phyloP scores from a whole-genome alignment of 306 rosid species.

The Medicago ruthenica region DNA sequence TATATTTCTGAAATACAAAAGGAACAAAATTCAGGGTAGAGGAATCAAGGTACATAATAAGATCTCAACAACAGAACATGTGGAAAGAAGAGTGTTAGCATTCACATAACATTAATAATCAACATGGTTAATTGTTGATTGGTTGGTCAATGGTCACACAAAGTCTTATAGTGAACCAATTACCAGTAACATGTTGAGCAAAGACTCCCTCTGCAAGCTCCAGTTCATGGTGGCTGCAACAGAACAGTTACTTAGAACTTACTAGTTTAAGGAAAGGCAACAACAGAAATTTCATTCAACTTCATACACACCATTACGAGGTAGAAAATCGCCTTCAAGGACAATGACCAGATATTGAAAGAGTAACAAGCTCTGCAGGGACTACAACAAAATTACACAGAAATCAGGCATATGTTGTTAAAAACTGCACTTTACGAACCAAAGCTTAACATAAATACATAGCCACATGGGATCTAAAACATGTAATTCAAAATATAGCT shows the following conservation, averaged over 20 bases:
- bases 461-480: conserved; percentile 12
- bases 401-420: conserved; percentile 13
- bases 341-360: conserved; percentile 77
- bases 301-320: conserved; percentile 62
- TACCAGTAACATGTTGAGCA: conserved; percentile 80
- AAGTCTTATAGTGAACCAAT: conserved; percentile 37
- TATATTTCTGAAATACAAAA: conserved; percentile 36
- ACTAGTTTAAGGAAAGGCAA: conserved; percentile 28
- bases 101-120: conserved; percentile 25
- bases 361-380: conserved; percentile 65
- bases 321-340: conserved; percentile 76
- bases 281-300: conserved; percentile 45
- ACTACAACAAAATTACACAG: conserved; percentile 57
- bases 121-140: conserved; percentile 26
- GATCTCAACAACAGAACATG: conserved; percentile 32
- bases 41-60: conserved; percentile 35
- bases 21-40: conserved; percentile 1
- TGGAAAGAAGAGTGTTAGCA: conserved; percentile 19
- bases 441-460: conserved; percentile 7
- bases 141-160: conserved; percentile 38
- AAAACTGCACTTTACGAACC: not conserved
- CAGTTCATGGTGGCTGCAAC: conserved; percentile 73
- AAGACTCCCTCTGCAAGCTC: conserved; percentile 80
- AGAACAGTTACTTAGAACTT: conserved; percentile 44
- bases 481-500: conserved; percentile 18